Base-by-base conservation (phyloP, 306 rosid species). In the Fragaria ananassa region DNA sequence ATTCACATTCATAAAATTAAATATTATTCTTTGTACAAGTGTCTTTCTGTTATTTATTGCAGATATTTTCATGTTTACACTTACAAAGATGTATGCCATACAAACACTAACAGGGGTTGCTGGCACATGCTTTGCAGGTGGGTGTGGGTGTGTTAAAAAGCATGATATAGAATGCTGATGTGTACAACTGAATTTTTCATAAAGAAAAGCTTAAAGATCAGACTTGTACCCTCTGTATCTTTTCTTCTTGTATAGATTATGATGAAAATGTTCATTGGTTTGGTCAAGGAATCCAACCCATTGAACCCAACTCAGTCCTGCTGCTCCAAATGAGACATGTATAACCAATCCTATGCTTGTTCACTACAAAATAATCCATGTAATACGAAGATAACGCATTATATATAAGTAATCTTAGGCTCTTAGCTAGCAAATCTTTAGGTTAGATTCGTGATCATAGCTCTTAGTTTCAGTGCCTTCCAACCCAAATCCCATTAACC, bases 401-500 rank as follows among this genome's bases (percentile, higher is more conserved):
- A 60, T 27, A 12, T 23, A 10, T 58, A 10, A 25, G 64, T 58
- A 25, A 4, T 60, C 65, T 11, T 21, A 10, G 17, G 65, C 10
- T 58, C 35, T n/a, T 56, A 56, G 65, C 8, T 27, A 25, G 39
- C 37, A 27, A 3, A 27, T 60, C 37, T 60, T 60, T 25, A 27
- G 37, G 18, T 60, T 27, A 60, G 65, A 25, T 25, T 58, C 65
- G 19, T 27, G 65, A 60, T 60, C 65, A 60, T 60, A 60, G 34
- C 13, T 60, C 65, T 60, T 25, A 25, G 65, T 60, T 25, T 60
- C 37, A 25, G 65, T 60, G 65, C 65, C 37, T 27, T 60, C 65
- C 65, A 60, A 60, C 65, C 35, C 29, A 60, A 60, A 60, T 60
- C 17, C 19, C 65, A 60, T 12, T 60, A 60, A 60, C 37, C 65